Conservation (phyloP, 352 stramenopile genomes). For the Globisporangium yorkense region DNA sequence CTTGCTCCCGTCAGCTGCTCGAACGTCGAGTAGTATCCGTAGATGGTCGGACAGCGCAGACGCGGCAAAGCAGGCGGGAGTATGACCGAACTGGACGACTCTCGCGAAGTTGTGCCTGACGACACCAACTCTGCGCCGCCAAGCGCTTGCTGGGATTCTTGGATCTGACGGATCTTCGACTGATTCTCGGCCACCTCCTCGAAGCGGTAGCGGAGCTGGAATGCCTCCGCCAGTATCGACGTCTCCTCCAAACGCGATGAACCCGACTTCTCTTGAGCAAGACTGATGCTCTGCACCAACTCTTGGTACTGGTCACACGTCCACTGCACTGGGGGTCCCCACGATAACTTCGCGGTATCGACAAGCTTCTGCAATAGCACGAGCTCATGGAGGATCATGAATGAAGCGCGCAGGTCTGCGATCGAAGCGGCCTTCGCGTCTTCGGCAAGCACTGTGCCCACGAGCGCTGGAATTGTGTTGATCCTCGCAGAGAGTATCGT, state of each 20-base stretch:
- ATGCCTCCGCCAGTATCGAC: slow-evolving; percentile 41
- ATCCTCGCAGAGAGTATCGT: slow-evolving; percentile 19
- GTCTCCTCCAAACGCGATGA: slow-evolving; percentile 23
- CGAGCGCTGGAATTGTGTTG: slow-evolving; percentile 1
- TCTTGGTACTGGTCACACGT: slow-evolving; percentile 49
- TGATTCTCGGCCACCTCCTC: slow-evolving; percentile 67
- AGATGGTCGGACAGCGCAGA: slow-evolving; percentile 58
- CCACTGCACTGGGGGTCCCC: slow-evolving; percentile 45
- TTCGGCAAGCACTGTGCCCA: slow-evolving; percentile 9
- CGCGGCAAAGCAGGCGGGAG: slow-evolving; percentile 19
- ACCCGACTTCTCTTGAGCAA: slow-evolving; percentile 43
- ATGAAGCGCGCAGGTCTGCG: slow-evolving; percentile 52
- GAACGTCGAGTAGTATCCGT: slow-evolving; percentile 72
- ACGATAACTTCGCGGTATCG: slow-evolving; percentile 29
- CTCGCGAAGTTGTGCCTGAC: not conserved
- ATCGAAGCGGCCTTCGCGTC: slow-evolving; percentile 8
- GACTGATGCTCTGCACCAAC: slow-evolving; percentile 48
- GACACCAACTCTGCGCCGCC: not conserved
- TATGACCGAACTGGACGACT: slow-evolving; percentile 5
- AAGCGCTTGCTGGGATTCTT: slow-evolving; percentile 9
- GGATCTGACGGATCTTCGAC: slow-evolving; percentile 16
- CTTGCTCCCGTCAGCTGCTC: slow-evolving; percentile 32
- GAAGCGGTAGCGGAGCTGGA: slow-evolving; percentile 55
- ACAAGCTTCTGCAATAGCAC: slow-evolving; percentile 57
- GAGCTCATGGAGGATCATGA: slow-evolving; percentile 68